A percentile compares a stretch with the other conserved stretches of the same genome.
Conservation (phyloP, 768 basidiomycete genomes). For the Obba rivulosa region DNA sequence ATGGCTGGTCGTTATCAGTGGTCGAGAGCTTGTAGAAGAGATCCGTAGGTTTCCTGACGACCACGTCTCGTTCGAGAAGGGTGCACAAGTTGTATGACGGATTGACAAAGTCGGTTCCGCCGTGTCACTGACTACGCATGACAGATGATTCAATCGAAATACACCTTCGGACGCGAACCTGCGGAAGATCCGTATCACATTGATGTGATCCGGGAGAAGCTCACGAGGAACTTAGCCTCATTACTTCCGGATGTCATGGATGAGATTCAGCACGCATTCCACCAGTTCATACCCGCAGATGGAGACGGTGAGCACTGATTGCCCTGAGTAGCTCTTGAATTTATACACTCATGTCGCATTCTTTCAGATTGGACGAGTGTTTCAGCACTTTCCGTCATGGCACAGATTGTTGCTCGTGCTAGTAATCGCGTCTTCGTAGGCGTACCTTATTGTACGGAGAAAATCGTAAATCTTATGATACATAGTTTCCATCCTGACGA, state of each 20-base stretch:
- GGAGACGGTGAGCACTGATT: conserved; percentile 7
- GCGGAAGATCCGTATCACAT: conserved; percentile 12
- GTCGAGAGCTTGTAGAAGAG: conserved; percentile 41
- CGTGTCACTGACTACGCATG: background rate
- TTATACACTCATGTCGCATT: background rate
- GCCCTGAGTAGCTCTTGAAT: background rate
- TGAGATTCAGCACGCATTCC: conserved; percentile 9
- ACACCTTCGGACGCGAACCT: conserved; percentile 26
- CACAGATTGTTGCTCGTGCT: conserved; percentile 33
- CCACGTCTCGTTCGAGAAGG: conserved; percentile 36
- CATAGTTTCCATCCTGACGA: background rate
- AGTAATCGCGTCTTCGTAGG: conserved; percentile 46
- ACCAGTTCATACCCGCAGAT: conserved; percentile 8
- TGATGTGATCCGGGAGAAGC: conserved; percentile 13
- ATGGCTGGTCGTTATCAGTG: conserved; percentile 42
- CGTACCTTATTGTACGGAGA: conserved; percentile 37
- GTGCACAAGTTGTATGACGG: conserved; percentile 31
- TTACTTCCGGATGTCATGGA: conserved; percentile 13
- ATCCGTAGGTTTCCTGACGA: conserved; percentile 42
- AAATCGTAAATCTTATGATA: conserved; percentile 24
- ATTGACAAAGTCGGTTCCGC: background rate
- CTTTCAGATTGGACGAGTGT: conserved; percentile 1
- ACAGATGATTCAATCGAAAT: conserved; percentile 27
- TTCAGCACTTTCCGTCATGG: background rate
- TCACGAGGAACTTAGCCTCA: conserved; percentile 11